Conservation (phyloP, 768 basidiomycete genomes). For the Cystobasidium onofrii region DNA sequence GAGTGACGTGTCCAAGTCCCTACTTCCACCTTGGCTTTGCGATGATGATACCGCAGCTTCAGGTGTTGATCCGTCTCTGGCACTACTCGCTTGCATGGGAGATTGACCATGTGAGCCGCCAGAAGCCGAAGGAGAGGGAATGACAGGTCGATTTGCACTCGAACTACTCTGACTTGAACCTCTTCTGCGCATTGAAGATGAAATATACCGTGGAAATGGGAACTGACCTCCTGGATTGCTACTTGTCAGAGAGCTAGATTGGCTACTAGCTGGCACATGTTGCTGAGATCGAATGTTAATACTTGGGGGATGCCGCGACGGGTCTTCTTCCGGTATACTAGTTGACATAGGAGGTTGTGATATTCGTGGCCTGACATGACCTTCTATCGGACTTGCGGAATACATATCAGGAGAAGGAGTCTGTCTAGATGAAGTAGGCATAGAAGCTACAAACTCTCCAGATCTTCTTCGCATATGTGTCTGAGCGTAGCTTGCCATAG, state of each 20-base stretch:
- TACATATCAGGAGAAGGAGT: neutral
- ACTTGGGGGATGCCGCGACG: constrained; percentile 10
- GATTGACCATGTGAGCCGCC: neutral
- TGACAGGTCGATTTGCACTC: neutral
- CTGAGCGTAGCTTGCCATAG: neutral
- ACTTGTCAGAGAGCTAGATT: neutral
- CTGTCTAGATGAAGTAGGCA: constrained; percentile 22
- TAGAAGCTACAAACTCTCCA: neutral
- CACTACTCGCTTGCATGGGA: neutral
- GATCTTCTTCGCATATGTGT: neutral
- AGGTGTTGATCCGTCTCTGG: neutral
- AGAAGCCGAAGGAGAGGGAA: neutral
- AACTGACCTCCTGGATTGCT: neutral
- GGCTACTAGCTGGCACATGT: neutral
- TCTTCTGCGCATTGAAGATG: constrained; percentile 21
- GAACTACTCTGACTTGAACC: constrained; percentile 27
- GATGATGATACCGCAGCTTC: neutral
- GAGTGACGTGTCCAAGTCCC: neutral
- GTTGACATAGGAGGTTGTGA: constrained; percentile 28
- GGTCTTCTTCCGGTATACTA: constrained; percentile 27
- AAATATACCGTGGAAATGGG: constrained; percentile 31
- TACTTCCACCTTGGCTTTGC: neutral
- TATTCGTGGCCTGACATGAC: constrained; percentile 7
- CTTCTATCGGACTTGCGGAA: constrained; percentile 21
- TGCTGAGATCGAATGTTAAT: neutral